These are phyloP conservation scores for Corinectria fuckeliana DNA, from an alignment of 2,329 filamentous ascomycete species.

Conservation along the genomic window DNA sequence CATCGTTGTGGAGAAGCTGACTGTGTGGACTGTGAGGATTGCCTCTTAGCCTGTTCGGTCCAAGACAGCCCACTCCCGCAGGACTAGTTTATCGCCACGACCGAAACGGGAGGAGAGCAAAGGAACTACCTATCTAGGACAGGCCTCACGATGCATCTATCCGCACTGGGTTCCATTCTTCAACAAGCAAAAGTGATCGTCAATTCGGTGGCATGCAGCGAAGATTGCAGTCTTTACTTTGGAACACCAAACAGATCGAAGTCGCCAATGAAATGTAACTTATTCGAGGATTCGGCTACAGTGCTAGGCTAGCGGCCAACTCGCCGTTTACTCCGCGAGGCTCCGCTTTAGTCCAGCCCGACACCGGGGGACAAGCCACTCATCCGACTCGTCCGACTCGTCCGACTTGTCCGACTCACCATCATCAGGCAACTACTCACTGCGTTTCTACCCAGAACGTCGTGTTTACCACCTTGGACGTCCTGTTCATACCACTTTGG, in stretches of 20 bases:
- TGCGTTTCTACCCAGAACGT: background rate
- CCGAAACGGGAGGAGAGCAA: background rate
- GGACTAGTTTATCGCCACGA: background rate
- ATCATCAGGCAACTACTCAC: background rate
- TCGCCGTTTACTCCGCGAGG: background rate
- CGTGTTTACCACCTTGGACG: background rate
- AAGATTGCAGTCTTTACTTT: background rate
- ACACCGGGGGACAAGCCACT: background rate
- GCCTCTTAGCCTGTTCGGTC: background rate
- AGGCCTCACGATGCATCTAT: too few species aligned
- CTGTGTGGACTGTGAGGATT: too few species aligned
- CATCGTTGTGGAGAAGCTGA: background rate
- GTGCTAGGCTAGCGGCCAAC: background rate
- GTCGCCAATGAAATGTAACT: background rate
- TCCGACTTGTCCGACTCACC: background rate
- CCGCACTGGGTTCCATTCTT: background rate
- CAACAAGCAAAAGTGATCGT: background rate
- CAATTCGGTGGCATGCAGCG: background rate
- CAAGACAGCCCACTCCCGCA: background rate
- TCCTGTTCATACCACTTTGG: background rate
- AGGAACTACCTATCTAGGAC: too few species aligned
- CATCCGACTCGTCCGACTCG: background rate
- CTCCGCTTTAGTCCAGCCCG: background rate
- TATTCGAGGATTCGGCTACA: background rate
- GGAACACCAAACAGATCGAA: background rate